Base-by-base conservation (phyloP, 1,284 basidiomycete genomes). In the Ustilago nuda region DNA sequence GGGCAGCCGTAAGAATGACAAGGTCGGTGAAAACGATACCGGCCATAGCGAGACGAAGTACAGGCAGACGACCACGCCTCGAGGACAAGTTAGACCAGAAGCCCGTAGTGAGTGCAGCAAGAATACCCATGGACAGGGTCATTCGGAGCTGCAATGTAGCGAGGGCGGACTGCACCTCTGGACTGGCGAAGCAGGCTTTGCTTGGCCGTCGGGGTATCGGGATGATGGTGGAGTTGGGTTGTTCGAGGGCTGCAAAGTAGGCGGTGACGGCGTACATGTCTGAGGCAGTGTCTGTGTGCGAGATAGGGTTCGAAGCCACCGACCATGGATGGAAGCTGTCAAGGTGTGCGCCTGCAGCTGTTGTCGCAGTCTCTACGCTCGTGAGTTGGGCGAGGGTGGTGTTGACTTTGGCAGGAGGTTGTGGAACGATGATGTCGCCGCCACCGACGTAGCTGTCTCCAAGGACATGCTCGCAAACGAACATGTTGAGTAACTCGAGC, bases 31-130 rank as follows among this genome's bases (percentile, higher is more conserved):
- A 87, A 79, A 94, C 88, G 2, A 94, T 85, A 4, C 94, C 93
- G 19, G 92, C 76, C 5, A 92, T 91, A 15, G 91, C 87, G 30
- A 91, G 87, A 12, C 91, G 90, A 61, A 96, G 89, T 37, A 95
- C 91, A 53, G 88, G 89, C 5, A 90, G 92, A 33, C 94, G 89
- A 11, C 94, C 94, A 66, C 91, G 87, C 19, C 90, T 88, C 83
- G 95, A 93, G 8, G 93, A 91, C 52, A 92, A 91, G 66, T 90
- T 89, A 41, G 93, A 93, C 94, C 94, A 97, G 89, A 91, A 94
- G 9, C 92, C 93, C 0, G 93, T 93, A 1, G 93, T 94, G 37
- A 95, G 85, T 0, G 92, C 93, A 4, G 92, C 92, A 4, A 95
- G 88, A 6, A 91, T 80, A n/a, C 94, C 94, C 89, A 92, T 92